Percentiles rank a stretch among this genome's conserved stretches.
Evolutionary conservation across 768 basidiomycete genomes (phyloP).

Genomic region (Tricholoma sp.): DNA sequence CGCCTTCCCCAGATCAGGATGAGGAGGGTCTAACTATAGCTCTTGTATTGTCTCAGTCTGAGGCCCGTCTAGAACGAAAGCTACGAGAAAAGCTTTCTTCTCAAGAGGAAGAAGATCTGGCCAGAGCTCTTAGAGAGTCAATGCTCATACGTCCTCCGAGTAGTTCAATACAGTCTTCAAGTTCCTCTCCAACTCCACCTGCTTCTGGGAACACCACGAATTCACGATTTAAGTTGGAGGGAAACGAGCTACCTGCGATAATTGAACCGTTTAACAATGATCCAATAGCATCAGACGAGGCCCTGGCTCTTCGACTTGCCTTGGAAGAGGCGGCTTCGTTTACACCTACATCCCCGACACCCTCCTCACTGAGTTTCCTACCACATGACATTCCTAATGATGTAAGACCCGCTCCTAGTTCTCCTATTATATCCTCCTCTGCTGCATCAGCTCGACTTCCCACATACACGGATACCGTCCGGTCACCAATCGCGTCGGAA

Average conservation of each 20-base stretch:
- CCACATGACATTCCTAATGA: neutral
- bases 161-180: neutral
- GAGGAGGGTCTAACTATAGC: conserved; percentile 44
- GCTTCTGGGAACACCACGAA: conserved; percentile 13
- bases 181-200: conserved; percentile 9
- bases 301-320: neutral
- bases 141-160: neutral
- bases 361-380: neutral
- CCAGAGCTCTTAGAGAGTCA: conserved; percentile 57
- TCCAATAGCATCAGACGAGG: neutral
- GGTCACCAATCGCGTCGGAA: neutral
- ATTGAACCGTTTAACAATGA: neutral
- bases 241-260: neutral
- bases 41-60: conserved; percentile 45
- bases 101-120: conserved; percentile 65
- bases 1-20: conserved; percentile 19
- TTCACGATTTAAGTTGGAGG: neutral
- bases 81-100: conserved; percentile 27
- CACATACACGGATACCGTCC: neutral
- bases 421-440: neutral
- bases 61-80: conserved; percentile 28
- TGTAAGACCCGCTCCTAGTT: neutral
- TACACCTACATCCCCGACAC: neutral
- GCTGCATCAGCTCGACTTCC: neutral
- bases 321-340: neutral